phyloP scores from a whole-genome alignment of 805 yeast genomes.

The Myxozyma melibiosi region DNA sequence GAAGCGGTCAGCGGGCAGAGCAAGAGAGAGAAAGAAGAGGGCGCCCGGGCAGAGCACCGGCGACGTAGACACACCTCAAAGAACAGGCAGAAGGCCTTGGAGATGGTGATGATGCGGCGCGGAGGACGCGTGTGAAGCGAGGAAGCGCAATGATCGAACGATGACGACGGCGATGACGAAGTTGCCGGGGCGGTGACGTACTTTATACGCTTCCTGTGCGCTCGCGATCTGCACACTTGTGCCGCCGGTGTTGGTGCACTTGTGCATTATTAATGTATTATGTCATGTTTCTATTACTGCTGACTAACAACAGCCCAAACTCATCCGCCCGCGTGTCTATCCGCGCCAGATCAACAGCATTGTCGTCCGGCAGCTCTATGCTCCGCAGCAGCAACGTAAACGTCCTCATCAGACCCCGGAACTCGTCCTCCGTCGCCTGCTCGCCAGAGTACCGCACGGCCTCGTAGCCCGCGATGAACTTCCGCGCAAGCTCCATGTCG shows the following conservation, averaged over 20 bases:
- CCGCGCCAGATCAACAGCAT: background rate
- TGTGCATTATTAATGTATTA: background rate
- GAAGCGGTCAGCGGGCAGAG: too few relatives aligned
- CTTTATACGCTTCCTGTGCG: constrained; percentile 3
- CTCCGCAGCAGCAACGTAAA: constrained; percentile 23
- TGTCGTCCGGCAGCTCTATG: constrained; percentile 10
- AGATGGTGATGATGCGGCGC: constrained; percentile 7
- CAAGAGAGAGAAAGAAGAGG: too few relatives aligned
- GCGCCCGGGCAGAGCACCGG: too few relatives aligned
- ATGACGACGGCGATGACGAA: constrained; percentile 24
- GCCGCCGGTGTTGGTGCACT: constrained; percentile 10
- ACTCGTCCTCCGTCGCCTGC: constrained; percentile 59
- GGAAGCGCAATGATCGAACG: constrained; percentile 22
- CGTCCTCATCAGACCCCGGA: constrained; percentile 57
- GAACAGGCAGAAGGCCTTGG: background rate
- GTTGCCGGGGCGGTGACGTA: constrained; percentile 26
- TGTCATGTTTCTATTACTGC: too few relatives aligned
- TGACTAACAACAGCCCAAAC: background rate
- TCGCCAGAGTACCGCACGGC: constrained; percentile 65
- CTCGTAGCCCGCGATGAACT: constrained; percentile 63
- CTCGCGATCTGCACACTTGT: background rate
- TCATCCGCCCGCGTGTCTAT: background rate
- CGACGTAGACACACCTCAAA: too few relatives aligned
- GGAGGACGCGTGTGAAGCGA: constrained; percentile 5
- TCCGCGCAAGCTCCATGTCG: constrained; percentile 33